A percentile compares a stretch with the other conserved stretches of the same genome.
Evolutionary conservation across 1,284 basidiomycete species (phyloP).

Genomic region (Trichosporon sp.): DNA sequence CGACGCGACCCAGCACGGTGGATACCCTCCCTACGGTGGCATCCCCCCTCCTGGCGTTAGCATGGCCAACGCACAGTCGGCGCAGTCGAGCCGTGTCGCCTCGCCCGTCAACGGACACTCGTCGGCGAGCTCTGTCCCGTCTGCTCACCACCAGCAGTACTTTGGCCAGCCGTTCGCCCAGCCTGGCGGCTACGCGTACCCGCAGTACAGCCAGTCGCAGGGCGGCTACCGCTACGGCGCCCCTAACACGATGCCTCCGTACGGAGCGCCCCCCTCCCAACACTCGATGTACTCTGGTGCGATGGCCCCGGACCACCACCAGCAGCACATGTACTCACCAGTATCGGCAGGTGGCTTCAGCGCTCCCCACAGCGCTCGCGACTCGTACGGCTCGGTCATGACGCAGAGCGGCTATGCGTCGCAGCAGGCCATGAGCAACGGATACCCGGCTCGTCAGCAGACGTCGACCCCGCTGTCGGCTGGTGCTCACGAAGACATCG

Average conservation of each 20-base stretch:
- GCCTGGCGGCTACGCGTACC: constrained; percentile 34
- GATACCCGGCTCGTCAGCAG: constrained; percentile 41
- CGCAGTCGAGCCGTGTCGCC: constrained; percentile 39
- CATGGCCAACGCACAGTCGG: constrained; percentile 35
- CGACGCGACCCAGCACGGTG: constrained; percentile 33
- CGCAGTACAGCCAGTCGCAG: constrained; percentile 26
- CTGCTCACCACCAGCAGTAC: constrained; percentile 35
- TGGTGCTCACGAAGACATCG: constrained; percentile 23
- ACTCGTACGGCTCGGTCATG: constrained; percentile 36
- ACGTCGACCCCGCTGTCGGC: constrained; percentile 38
- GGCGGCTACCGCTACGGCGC: constrained; percentile 30
- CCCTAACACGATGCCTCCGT: constrained; percentile 31
- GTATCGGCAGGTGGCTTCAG: constrained; percentile 30
- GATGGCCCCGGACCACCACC: constrained; percentile 36
- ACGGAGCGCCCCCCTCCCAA: constrained; percentile 25
- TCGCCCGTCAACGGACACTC: constrained; percentile 45
- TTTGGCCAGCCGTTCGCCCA: constrained; percentile 34
- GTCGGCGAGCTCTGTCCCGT: constrained; percentile 30
- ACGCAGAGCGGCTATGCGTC: constrained; percentile 31
- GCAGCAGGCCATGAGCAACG: constrained; percentile 35
- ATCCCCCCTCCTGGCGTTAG: constrained; percentile 31
- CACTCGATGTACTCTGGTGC: constrained; percentile 39
- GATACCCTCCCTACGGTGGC: constrained; percentile 32
- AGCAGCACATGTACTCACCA: constrained; percentile 39
- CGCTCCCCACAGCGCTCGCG: constrained; percentile 34